Evolutionary conservation across 495 filamentous ascomycete species (phyloP), one percentile per base, ranked within the genome.

Genomic region (Penicillium soppii): DNA sequence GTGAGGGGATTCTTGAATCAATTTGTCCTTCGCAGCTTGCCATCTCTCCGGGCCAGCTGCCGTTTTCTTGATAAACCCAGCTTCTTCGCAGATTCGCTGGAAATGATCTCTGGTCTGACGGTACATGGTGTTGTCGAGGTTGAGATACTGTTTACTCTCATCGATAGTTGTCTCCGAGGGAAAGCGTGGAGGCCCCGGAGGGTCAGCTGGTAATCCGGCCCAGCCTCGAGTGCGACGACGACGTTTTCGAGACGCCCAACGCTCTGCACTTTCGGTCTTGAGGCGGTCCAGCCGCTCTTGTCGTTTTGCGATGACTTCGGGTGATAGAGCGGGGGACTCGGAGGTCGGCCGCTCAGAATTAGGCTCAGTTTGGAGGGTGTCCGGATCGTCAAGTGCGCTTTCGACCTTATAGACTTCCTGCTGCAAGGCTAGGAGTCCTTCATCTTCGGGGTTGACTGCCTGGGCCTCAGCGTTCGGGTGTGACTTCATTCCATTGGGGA

Each of bases 131-230:
- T 76, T 81, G 60, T 87, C 83, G 36, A 92, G 70, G 40, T 71
- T 77, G 29, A 94, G 71, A 57, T 82, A 84, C 15, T 76, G 73
- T 59, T 91, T 90, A 68, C 84, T 82, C 60, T 94, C 89, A 57
- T 88, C 84, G 47, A 94, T 80, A 1, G 89, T 91, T 8, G 85
- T 90, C 61, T 92, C 89, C 5, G 87, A 91, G 0, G 87, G 87
- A 61, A 87, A 92, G 38, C 89, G 82, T 32, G 88, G 88, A 13
- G 87, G 87, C 15, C 79, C 81, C 4, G 85, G 84, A 17, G 85
- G 85, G 68, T 92, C 89, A 36, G 89, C 78, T 12, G 87, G 86
- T 23, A 92, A 59, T 6, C 86, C 86, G 30, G 83, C 86, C 79
- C 81, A 90, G 8, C 80, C 81, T 50, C 81, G 78, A 43, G 83